Base-by-base conservation (phyloP, 768 basidiomycete species). In the Russula griseocarnosa region DNA sequence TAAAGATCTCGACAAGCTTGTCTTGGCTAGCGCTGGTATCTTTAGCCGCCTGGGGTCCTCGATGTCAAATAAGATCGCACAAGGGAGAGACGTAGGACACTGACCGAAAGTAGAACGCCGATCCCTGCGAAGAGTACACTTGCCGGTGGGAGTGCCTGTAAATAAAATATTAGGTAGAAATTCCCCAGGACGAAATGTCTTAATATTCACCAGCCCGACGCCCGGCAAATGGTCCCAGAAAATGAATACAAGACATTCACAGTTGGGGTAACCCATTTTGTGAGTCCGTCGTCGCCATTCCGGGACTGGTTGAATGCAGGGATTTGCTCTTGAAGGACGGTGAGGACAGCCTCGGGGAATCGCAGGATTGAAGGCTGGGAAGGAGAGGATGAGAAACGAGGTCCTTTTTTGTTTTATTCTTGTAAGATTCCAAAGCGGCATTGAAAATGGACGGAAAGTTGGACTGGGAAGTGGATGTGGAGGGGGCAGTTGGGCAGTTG, bases 71-170 rank as follows among this genome's bases (percentile, higher is more conserved):
- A n/a, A n/a, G n/a, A n/a, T n/a, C n/a, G n/a, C n/a, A n/a, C n/a
- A n/a, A n/a, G n/a, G n/a, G n/a, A n/a, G 3, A 16, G 0, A 1
- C 8, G 49, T 2, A 51, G n/a, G n/a, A n/a, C n/a, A n/a, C n/a
- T n/a, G n/a, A n/a, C n/a, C n/a, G n/a, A n/a, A n/a, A n/a, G n/a
- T n/a, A n/a, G n/a, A n/a, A n/a, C n/a, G n/a, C n/a, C n/a, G n/a
- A n/a, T n/a, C n/a, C n/a, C n/a, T n/a, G n/a, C n/a, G n/a, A n/a
- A n/a, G n/a, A n/a, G n/a, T n/a, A n/a, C n/a, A n/a, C n/a, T n/a
- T n/a, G n/a, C n/a, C n/a, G n/a, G n/a, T n/a, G n/a, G 16, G 50
- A 49, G 49, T n/a, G n/a, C 56, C 57, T 58, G 46, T 18, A 5
- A 20, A 13, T 9, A 36, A 22, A 14, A 20, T 16, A 22, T 49